Conservation (phyloP, 1,284 basidiomycete genomes). For the Sporisorium iseilematis-ciliati region DNA sequence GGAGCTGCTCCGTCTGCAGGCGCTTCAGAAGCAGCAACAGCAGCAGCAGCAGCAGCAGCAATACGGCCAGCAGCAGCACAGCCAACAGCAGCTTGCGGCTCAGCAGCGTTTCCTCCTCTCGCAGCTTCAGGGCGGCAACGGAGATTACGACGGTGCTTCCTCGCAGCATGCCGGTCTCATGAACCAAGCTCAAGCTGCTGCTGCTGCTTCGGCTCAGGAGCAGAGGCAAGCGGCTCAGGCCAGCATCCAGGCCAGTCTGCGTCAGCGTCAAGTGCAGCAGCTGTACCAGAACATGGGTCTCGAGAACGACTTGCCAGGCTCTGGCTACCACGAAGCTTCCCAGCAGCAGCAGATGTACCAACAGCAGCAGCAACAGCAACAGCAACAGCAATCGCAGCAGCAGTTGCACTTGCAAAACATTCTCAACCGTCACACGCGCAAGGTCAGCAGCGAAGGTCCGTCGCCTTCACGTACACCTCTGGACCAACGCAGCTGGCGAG, state of each 20-base stretch:
- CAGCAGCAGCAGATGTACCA: slow-evolving; percentile 33
- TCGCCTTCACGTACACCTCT: slow-evolving; percentile 25
- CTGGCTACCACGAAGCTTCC: slow-evolving; percentile 9
- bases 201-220: slow-evolving; percentile 49
- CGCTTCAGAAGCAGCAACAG: slow-evolving; percentile 54
- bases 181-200: slow-evolving; percentile 28
- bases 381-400: slow-evolving; percentile 39
- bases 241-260: slow-evolving; percentile 59
- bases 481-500: slow-evolving; percentile 52
- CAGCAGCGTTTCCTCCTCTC: slow-evolving; percentile 61
- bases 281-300: slow-evolving; percentile 51
- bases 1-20: slow-evolving; percentile 58
- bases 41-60: slow-evolving; percentile 38
- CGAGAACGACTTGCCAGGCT: slow-evolving; percentile 19
- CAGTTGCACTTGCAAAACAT: slow-evolving; percentile 48
- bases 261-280: slow-evolving; percentile 61
- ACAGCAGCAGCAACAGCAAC: slow-evolving; percentile 39
- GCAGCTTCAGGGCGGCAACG: slow-evolving; percentile 50
- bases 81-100: slow-evolving; percentile 50
- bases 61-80: slow-evolving; percentile 28
- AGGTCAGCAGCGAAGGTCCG: slow-evolving; percentile 36
- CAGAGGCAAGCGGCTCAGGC: slow-evolving; percentile 63
- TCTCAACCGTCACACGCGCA: slow-evolving; percentile 40
- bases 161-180: slow-evolving; percentile 29
- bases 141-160: slow-evolving; percentile 24